phyloP scores from a whole-genome alignment of 2,329 filamentous ascomycete genomes.

The Exophiala spinifera region DNA sequence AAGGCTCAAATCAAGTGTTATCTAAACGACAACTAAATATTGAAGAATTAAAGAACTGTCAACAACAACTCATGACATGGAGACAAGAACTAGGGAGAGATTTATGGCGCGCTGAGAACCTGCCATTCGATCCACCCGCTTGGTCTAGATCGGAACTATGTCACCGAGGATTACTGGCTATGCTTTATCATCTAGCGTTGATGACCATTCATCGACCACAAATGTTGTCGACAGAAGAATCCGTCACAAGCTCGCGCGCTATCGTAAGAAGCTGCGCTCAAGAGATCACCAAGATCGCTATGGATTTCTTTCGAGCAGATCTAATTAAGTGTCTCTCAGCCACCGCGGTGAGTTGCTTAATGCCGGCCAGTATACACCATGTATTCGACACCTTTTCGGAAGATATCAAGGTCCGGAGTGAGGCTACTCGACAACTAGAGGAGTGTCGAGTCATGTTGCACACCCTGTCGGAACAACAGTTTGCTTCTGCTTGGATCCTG shows the following conservation, averaged over 20 bases:
- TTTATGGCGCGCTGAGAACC: constrained; percentile 34
- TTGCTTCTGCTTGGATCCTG: neutral
- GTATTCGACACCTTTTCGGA: constrained; percentile 6
- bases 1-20: neutral
- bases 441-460: constrained; percentile 16
- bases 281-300: constrained; percentile 11
- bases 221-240: neutral
- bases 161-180: neutral
- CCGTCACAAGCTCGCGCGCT: neutral
- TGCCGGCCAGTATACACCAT: constrained; percentile 9
- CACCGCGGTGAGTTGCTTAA: constrained; percentile 5
- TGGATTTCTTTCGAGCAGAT: constrained; percentile 7
- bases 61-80: constrained; percentile 4
- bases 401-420: constrained; percentile 6
- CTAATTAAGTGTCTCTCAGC: constrained; percentile 5
- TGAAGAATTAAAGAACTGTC: constrained; percentile 1
- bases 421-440: constrained; percentile 6
- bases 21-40: neutral
- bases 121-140: neutral
- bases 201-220: neutral
- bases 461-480: neutral
- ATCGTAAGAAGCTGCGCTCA: constrained; percentile 5
- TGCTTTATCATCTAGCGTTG: neutral
- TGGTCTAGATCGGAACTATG: neutral
- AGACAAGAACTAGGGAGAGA: constrained; percentile 1